Base-by-base conservation (phyloP, 2,329 filamentous ascomycete species). In the Colletotrichum aenigma region DNA sequence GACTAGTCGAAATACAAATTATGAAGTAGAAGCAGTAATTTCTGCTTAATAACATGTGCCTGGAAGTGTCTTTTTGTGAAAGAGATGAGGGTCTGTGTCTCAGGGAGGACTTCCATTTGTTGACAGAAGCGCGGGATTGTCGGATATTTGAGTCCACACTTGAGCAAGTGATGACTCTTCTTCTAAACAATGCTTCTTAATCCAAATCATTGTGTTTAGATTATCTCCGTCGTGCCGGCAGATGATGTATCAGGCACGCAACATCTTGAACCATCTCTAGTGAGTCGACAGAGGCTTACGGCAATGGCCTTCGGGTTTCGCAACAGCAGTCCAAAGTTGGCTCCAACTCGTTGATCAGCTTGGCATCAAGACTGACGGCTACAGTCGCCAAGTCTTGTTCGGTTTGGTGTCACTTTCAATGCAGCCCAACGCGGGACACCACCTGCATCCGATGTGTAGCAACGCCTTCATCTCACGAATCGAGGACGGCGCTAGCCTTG, bases 291-390 rank as follows among this genome's bases (percentile, higher is more conserved):
- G 43, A 21, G 43, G 38, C 18, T 48, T 48, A 2, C 38, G 9
- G n/a, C 43, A 52, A 52, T 52, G 6, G 2, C 18, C 3, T 21
- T 21, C 2, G 43, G 10, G 3, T 7, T 52, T 52, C 43, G 43
- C 43, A 52, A 52, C n/a, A 52, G 12, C 4, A 52, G 6, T 52
- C 12, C 2, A 52, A 0, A 52, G 12, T 52, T 52, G 43, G 43
- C 10, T 24, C 10, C 43, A 21, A 52, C 43, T 52, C 43, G 43
- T 7, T 12, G n/a, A 52, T 15, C n/a, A 13, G 43, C 43, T 52
- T 52, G n/a, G 43, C 4, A 52, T 21, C 6, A 4, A 7, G 0
- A 52, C 12, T 0, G 0, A 21, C 43, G 1, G 26, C 55, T 30
- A 26, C 24, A 30, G 0, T 2, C 21, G 55, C 26, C 24, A 58